Evolutionary conservation across 306 rosid genomes (phyloP), one percentile per base, ranked within the genome.

Genomic region (Clitoria ternatea): DNA sequence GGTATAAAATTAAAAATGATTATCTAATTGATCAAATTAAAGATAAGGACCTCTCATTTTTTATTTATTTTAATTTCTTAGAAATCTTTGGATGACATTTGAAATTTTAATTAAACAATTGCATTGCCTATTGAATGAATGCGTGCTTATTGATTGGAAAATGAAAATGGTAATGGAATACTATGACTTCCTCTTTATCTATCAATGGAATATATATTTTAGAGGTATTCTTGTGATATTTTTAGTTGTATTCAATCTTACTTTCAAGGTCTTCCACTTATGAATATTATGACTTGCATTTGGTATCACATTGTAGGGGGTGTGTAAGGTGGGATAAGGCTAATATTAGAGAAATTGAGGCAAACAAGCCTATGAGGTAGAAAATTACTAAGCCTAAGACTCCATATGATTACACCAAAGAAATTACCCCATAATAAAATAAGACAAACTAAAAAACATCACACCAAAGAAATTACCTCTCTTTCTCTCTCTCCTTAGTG

Each of bases 311-410:
- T 76, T 65, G 61, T 74, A 82, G 88, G 70, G 86, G 96, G 26
- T 88, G 85, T 37, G 99, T 94, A 66, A 86, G 87, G 68, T 94
- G 99, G 99, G 86, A 94, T 48, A 97, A 94, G 79, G 88, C 42
- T 52, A 94, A 94, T 85, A 67, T 94, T 72, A 96, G 79, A 62
- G 94, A 87, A 50, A 94, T 94, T 80, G 99, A 94, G 80, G 97
- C 99, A 61, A 91, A 78, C 83, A 94, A 94, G 78, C 99, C 99
- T 64, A 96, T 86, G 74, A 83, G 99, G 85, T 97, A 94, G 92
- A 94, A 94, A 83, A 94, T 94, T 76, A 91, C 96, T 66, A 97
- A 94, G 76, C 99, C 99, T 0, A 94, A 94, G 89, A 94, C 99
- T 35, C 99, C 99, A 36, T 94, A 94, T 84, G 97, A 94, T 77